Evolutionary conservation across 495 filamentous ascomycete species (phyloP).

Genomic region (Penicillium paxilli): DNA sequence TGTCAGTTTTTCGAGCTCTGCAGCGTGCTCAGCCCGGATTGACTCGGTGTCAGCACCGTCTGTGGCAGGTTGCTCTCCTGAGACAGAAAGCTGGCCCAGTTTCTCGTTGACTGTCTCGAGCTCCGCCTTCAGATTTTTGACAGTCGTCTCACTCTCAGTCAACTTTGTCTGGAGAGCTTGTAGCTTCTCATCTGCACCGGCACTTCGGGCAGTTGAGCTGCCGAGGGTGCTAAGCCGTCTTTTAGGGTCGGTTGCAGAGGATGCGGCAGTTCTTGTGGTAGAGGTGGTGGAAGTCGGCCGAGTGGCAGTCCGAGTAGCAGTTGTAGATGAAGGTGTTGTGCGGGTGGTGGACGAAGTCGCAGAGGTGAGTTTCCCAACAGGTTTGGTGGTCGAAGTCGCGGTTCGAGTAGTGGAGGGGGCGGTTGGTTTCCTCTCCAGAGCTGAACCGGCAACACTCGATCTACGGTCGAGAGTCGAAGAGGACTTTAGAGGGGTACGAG

Average conservation of each 20-base stretch:
- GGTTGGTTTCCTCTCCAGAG: slow-evolving; percentile 35
- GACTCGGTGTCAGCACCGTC: slow-evolving; percentile 29
- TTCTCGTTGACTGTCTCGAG: slow-evolving; percentile 42
- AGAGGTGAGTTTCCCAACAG: slow-evolving; percentile 29
- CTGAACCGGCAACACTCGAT: slow-evolving; percentile 40
- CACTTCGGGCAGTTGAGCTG: slow-evolving; percentile 22
- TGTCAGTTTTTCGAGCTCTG: slow-evolving; percentile 39
- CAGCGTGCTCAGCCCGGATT: slow-evolving; percentile 36
- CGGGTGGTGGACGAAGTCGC: slow-evolving; percentile 26
- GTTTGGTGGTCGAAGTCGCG: slow-evolving; percentile 30
- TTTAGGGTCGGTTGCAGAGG: slow-evolving; percentile 24
- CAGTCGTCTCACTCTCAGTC: slow-evolving; percentile 42
- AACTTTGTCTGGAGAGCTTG: slow-evolving; percentile 43
- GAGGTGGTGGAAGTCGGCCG: slow-evolving; percentile 29
- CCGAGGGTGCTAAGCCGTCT: slow-evolving; percentile 38
- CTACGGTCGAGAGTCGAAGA: slow-evolving; percentile 41
- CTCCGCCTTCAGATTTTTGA: slow-evolving; percentile 39
- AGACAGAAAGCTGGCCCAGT: slow-evolving; percentile 33
- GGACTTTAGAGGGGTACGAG: slow-evolving; percentile 37
- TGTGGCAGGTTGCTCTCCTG: slow-evolving; percentile 25
- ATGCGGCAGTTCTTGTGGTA: slow-evolving; percentile 16
- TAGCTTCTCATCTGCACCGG: slow-evolving; percentile 39
- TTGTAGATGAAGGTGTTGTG: slow-evolving; percentile 24
- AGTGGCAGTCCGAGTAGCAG: slow-evolving; percentile 29
- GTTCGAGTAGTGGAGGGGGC: slow-evolving; percentile 27